Evolutionary conservation across 116 monocot species (phyloP).

Genomic region (Papilionanthe hybrid): DNA sequence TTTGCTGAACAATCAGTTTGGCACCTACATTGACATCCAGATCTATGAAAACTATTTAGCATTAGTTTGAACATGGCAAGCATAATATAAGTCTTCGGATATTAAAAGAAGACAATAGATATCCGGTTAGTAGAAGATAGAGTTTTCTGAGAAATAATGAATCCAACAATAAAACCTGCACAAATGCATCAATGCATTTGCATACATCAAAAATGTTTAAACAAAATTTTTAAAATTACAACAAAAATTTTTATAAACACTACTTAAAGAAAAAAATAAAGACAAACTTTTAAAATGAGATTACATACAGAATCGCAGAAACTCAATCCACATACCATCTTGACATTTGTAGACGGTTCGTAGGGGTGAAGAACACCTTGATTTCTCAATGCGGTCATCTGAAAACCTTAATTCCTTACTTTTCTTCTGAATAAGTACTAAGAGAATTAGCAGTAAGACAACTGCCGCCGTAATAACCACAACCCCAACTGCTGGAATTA

Average conservation of each 20-base stretch:
- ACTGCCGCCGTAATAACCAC: slow-evolving; percentile 45
- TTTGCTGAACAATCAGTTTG: neutral
- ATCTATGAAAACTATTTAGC: slow-evolving; percentile 1
- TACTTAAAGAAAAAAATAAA: neutral
- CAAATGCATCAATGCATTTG: neutral
- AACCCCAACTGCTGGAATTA: slow-evolving; percentile 53
- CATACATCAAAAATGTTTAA: neutral
- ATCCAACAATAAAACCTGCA: neutral
- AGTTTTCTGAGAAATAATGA: neutral
- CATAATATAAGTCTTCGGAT: neutral
- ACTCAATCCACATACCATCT: slow-evolving; percentile 36
- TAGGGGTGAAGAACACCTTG: slow-evolving; percentile 32
- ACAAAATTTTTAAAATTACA: neutral
- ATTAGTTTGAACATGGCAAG: neutral
- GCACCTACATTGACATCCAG: neutral
- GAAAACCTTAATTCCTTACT: slow-evolving; percentile 53
- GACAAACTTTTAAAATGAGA: neutral
- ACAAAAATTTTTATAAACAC: neutral
- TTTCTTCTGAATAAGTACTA: slow-evolving; percentile 71
- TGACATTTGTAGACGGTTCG: slow-evolving; percentile 36
- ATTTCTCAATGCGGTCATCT: slow-evolving; percentile 11
- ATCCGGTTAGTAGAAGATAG: neutral
- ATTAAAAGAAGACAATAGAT: neutral
- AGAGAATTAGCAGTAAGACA: slow-evolving; percentile 48
- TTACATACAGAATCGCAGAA: neutral